Evolutionary conservation across 1,139 yeast genomes (phyloP), one percentile per base, ranked within the genome.

Genomic region (Debaryomyces psychrophilus): DNA sequence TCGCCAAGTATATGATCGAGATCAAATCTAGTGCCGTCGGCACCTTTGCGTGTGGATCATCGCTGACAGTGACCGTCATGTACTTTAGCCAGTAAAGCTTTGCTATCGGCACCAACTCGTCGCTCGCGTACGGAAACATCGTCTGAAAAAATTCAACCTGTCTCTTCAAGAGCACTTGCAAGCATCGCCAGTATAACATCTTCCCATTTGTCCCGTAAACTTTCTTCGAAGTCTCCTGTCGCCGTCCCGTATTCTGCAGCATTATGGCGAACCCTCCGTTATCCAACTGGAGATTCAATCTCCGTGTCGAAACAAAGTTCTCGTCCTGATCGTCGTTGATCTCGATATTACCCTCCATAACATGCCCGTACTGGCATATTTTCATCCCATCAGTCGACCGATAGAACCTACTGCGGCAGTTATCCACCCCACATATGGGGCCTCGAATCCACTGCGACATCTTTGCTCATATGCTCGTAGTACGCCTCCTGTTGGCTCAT

Each of bases 331-430:
- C 96, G 57, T 87, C 92, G 52, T 86, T 85, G 55, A 81, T 75
- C 62, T 90, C 96, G 29, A 87, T 65, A 51, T 85, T 87, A 35
- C 93, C 92, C 53, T 86, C 93, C 65, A 81, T 80, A 15, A 90
- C 90, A 67, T 93, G 99, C 1, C 98, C 97, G 59, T 79, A 86
- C 59, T 88, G 92, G 62, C 99, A 93, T 18, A 90, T 84, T 48
- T 83, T 77, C 46, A 81, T 81, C 22, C 98, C 98, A 58, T 87
- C 90, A 8, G 81, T 71, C 29, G 79, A 67, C 44, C 86, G 76
- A 81, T 89, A 93, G 43, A 85, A 76, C 41, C 83, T 69, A 1
- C 97, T 87, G 4, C 87, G 81, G 67, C 99, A 93, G 70, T 93
- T 92, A 53, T 87, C 92, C 2, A 84, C 83, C 2, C 97, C 97